These are phyloP conservation scores for Tubosaeta sp. DNA, from an alignment of 768 basidiomycete genomes.

Conservation along the genomic window DNA sequence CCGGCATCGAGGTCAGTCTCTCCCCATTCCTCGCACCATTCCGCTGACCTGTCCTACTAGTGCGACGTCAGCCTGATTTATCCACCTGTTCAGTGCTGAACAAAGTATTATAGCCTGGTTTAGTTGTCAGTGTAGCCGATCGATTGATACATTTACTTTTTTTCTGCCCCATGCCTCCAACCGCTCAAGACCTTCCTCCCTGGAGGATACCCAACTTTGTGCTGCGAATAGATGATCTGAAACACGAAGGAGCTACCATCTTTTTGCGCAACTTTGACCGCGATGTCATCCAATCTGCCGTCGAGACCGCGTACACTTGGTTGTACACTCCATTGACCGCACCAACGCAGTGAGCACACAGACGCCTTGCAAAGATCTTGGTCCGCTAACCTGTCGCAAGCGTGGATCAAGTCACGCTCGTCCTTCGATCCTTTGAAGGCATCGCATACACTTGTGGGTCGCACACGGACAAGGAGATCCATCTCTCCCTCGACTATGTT, in stretches of 20 bases:
- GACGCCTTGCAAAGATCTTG: slow-evolving; percentile 1
- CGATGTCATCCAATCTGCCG: slow-evolving; percentile 34
- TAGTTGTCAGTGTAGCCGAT: slow-evolving; percentile 3
- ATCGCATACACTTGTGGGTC: slow-evolving; percentile 66
- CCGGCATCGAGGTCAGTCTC: slow-evolving; percentile 41
- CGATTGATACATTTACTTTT: neutral
- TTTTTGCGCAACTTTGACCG: slow-evolving; percentile 51
- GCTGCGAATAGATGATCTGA: slow-evolving; percentile 54
- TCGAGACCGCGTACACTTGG: slow-evolving; percentile 37
- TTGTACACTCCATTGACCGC: slow-evolving; percentile 42
- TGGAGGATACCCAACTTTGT: slow-evolving; percentile 57
- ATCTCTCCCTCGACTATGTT: slow-evolving; percentile 67
- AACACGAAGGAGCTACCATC: slow-evolving; percentile 51
- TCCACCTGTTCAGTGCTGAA: neutral
- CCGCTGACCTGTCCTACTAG: neutral
- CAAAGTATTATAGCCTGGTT: slow-evolving; percentile 4
- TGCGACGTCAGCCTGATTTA: neutral
- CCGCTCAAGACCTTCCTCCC: slow-evolving; percentile 19
- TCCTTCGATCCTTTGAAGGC: slow-evolving; percentile 63
- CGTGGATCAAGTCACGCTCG: slow-evolving; percentile 50
- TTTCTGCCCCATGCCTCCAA: slow-evolving; percentile 20
- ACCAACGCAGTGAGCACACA: slow-evolving; percentile 43
- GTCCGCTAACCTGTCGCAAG: slow-evolving; percentile 26
- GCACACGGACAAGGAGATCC: slow-evolving; percentile 63
- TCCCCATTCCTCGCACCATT: neutral